Base-by-base conservation (phyloP, 768 basidiomycete species). In the Termitomyces sp. region DNA sequence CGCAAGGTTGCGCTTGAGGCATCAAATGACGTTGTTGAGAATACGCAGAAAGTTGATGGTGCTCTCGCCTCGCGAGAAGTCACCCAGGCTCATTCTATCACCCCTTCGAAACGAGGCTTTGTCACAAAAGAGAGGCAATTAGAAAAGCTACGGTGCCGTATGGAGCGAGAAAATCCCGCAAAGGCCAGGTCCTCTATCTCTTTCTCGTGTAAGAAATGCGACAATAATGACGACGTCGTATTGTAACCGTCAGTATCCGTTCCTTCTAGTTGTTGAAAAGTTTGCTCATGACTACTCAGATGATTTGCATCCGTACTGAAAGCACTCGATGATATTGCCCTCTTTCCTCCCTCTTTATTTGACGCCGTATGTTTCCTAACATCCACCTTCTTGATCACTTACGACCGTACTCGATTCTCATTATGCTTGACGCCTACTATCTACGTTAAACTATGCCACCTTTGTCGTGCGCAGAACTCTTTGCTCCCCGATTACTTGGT, bases 61-160 rank as follows among this genome's bases (percentile, higher is more conserved):
- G 29, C 53, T 31, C 15, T 24, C 9, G 18, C 46, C 18, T 44
- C 36, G 36, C 41, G 55, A 37, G 49, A 18, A 44, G 18, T 47
- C 16, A 29, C 31, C 26, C 39, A 42, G 7, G 28, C 34, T 37
- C 52, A 39, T 48, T 26, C 50, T 50, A 49, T 42, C 20, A 41
- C 34, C 42, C 42, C 62, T 29, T 49, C 16, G 39, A 67, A 68
- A 57, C 64, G 72, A 60, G 70, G 72, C 56, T 88, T 76, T 66
- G 84, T 88, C 48, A 77, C 84, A 28, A 86, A 80, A 67, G 80
- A 85, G 64, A 79, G 75, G 61, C 90, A 92, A 69, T 69, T 92
- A 63, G 80, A 81, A 67, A 84, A 80, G 70, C 71, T 92, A 64
- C 78, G 76, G 67, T 65, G 69, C 33, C 81, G 85, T 61, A 71